Evolutionary conservation across 495 filamentous ascomycete species (phyloP), one percentile per base, ranked within the genome.

Genomic region (Penicillium cataractarum): DNA sequence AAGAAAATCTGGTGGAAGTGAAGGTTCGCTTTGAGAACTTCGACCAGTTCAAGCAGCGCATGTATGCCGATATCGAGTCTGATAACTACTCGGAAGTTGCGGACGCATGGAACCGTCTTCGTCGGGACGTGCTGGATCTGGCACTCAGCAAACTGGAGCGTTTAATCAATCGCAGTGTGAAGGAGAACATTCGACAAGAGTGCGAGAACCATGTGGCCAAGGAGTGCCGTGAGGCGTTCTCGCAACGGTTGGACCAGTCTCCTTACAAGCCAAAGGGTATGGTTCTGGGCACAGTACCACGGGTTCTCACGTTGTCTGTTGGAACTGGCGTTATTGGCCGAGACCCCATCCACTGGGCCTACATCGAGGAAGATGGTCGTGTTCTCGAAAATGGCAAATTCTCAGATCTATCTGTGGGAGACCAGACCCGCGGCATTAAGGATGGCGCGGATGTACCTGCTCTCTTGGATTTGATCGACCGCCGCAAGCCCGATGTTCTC

Each of bases 241-340:
- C 86, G 22, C 90, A 90, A 77, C 88, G 89, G 67, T 86, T 99
- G 33, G 96, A 99, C 71, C 95, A 99, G 75, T 92, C 95, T 13
- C 94, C 95, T 3, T 93, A 93, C 76, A 96, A 97, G 69, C 93
- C 96, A 17, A 92, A 92, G 74, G 94, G 92, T n/a, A 90, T 97
- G 88, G 81, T 90, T 12, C 79, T 96, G 40, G 95, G 95, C 17
- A 97, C 94, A 17, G 85, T 87, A 6, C 93, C 95, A 26, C 89
- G 94, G 27, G 92, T 97, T 32, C 85, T 99, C 31, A 83, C 92
- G 2, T 71, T 99, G 19, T 92, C 93, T 2, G 93, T 91, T 63
- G 95, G 95, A 55, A 70, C 71, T 37, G 92, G 91, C 15, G 83
- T 89, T 59, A 81, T 87, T 13, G 88, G 86, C 53, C 82, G 83